Evolutionary conservation across 192 early-diverging fungal species (phyloP).

Genomic region (Backusella circina): DNA sequence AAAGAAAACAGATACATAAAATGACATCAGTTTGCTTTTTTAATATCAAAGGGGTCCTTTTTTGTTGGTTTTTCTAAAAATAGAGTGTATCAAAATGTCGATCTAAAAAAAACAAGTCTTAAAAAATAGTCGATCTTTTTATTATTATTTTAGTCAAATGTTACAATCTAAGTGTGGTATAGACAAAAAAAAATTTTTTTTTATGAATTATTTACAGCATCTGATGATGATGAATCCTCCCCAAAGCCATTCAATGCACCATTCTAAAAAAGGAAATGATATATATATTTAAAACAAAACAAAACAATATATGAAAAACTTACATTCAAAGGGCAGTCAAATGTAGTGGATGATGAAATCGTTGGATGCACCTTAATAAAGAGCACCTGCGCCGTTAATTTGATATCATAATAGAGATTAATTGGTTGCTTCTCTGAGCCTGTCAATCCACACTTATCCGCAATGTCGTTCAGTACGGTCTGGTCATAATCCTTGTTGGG

Average conservation of each 20-base stretch:
- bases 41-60: too few species aligned
- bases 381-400: constrained; percentile 38
- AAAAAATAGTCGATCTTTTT: neutral
- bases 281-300: neutral
- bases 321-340: constrained; percentile 38
- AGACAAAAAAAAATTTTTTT: neutral
- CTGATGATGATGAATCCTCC: neutral
- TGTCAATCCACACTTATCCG: constrained; percentile 38
- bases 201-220: neutral
- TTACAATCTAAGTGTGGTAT: neutral
- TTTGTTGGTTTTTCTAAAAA: neutral
- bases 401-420: constrained; percentile 44
- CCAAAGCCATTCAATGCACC: neutral
- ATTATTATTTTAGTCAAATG: neutral
- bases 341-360: constrained; percentile 30
- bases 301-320: neutral
- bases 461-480: constrained; percentile 38
- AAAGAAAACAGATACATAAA: too few species aligned
- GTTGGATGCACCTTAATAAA: constrained; percentile 36
- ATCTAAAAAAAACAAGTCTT: neutral
- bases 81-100: neutral
- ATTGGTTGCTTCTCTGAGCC: constrained; percentile 25
- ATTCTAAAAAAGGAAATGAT: neutral
- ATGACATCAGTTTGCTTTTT: too few species aligned
- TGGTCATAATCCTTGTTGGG: constrained; percentile 26